Percentiles rank a stretch among this genome's conserved stretches.
phyloP scores from a whole-genome alignment of 2,329 filamentous ascomycete species.

The Fusarium gaditjirri region DNA sequence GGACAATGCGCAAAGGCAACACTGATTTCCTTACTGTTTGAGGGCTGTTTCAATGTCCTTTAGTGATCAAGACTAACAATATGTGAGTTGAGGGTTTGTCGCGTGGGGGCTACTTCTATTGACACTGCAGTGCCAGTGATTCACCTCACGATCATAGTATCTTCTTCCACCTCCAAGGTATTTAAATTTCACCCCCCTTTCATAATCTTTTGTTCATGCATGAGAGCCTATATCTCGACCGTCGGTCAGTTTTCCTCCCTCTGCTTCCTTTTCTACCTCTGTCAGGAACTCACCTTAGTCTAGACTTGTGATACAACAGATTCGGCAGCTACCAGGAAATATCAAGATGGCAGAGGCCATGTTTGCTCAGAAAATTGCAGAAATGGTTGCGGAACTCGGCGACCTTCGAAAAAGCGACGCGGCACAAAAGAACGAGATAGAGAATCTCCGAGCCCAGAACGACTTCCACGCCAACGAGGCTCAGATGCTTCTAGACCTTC shows the following conservation, averaged over 20 bases:
- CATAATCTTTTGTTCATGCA: not conserved
- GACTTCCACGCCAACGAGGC: not conserved
- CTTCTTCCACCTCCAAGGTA: not conserved
- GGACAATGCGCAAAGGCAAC: not conserved
- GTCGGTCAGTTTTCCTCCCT: not conserved
- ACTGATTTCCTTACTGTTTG: not conserved
- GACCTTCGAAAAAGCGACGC: not conserved
- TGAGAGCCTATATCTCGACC: too few relatives aligned
- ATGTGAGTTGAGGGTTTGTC: not conserved
- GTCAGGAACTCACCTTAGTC: not conserved
- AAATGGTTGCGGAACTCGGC: not conserved
- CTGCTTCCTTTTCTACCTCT: not conserved
- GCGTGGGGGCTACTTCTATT: not conserved
- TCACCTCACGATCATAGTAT: not conserved
- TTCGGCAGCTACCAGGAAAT: not conserved
- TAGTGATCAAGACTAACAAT: not conserved
- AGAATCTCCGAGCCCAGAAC: not conserved
- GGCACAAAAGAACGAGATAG: conserved; percentile 1
- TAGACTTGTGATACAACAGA: not conserved
- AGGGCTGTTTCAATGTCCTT: not conserved
- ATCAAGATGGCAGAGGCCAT: not conserved
- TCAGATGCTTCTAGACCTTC: not conserved
- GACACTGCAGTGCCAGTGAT: conserved; percentile 3
- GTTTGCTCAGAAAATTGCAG: not conserved
- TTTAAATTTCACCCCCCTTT: not conserved